phyloP scores from a whole-genome alignment of 1,139 yeast genomes.

The Kodamaea sp. region DNA sequence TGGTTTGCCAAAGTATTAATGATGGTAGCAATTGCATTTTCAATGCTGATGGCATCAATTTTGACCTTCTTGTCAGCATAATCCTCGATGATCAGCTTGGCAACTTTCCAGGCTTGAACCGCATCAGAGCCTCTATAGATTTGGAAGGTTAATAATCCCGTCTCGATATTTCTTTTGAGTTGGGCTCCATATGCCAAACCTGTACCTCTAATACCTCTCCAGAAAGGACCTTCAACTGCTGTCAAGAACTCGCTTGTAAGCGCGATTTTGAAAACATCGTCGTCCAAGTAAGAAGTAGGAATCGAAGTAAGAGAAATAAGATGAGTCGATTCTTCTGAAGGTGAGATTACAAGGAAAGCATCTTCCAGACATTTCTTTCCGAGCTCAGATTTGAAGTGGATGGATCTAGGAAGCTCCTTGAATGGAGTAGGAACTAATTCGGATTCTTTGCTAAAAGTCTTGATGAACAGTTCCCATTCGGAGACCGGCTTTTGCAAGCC shows the following conservation, averaged over 20 bases:
- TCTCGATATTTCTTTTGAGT: constrained; percentile 59
- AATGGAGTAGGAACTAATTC: constrained; percentile 19
- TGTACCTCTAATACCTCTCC: constrained; percentile 95
- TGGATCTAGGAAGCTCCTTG: constrained; percentile 51
- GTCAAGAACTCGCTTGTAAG: constrained; percentile 77
- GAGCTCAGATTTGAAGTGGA: constrained; percentile 52
- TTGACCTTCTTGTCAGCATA: constrained; percentile 52
- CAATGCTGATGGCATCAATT: constrained; percentile 61
- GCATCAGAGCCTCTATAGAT: constrained; percentile 87
- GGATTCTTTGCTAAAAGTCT: constrained; percentile 13
- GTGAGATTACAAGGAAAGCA: constrained; percentile 70
- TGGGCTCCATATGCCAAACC: constrained; percentile 93
- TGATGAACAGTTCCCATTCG: constrained; percentile 56
- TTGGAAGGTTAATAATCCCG: constrained; percentile 65
- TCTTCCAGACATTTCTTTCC: constrained; percentile 56
- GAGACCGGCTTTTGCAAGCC: constrained; percentile 55
- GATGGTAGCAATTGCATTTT: constrained; percentile 74
- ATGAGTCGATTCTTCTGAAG: constrained; percentile 88
- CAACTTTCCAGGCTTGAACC: constrained; percentile 66
- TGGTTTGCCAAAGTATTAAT: constrained; percentile 69
- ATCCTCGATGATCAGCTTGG: constrained; percentile 64
- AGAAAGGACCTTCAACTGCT: constrained; percentile 94
- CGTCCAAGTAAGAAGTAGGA: constrained; percentile 63
- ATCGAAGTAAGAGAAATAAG: constrained; percentile 61
- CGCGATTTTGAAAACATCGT: constrained; percentile 70